These are phyloP conservation scores for Nematocida sp. DNA, from an alignment of 371 early-diverging fungal species.

Conservation along the genomic window DNA sequence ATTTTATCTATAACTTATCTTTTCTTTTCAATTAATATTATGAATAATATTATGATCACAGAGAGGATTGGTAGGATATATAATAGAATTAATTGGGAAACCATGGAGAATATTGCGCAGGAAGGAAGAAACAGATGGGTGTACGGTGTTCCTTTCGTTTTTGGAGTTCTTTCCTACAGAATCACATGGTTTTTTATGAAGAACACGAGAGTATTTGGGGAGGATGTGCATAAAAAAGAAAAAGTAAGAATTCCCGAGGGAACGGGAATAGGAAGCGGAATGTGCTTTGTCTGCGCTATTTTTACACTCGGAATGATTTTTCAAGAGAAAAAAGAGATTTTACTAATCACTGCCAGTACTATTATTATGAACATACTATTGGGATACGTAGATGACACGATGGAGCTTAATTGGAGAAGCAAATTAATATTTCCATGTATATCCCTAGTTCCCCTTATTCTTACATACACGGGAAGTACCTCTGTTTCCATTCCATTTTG, in stretches of 20 bases:
- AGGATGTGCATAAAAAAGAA: slow-evolving; percentile 73
- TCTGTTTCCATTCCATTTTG: slow-evolving; percentile 11
- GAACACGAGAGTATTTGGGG: slow-evolving; percentile 68
- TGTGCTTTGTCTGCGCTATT: slow-evolving; percentile 75
- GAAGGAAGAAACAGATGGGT: neutral
- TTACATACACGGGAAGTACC: slow-evolving; percentile 71
- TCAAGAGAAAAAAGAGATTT: slow-evolving; percentile 11
- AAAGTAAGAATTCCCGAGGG: slow-evolving; percentile 75
- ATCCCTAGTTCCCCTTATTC: slow-evolving; percentile 81
- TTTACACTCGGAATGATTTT: slow-evolving; percentile 80
- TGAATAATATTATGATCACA: no score
- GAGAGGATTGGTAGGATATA: no score
- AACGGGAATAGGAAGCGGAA: slow-evolving; percentile 73
- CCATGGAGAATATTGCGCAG: no score
- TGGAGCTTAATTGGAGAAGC: slow-evolving; percentile 85
- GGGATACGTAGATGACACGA: slow-evolving; percentile 91
- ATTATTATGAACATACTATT: slow-evolving; percentile 76
- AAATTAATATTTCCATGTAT: slow-evolving; percentile 85
- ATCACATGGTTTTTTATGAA: slow-evolving; percentile 8
- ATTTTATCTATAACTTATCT: no score
- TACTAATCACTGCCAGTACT: slow-evolving; percentile 23
- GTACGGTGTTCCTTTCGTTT: neutral
- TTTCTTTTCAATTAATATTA: no score
- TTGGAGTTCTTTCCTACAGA: slow-evolving; percentile 30
- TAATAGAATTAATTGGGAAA: no score